phyloP scores from a whole-genome alignment of 768 basidiomycete genomes.

The Russula sp. region DNA sequence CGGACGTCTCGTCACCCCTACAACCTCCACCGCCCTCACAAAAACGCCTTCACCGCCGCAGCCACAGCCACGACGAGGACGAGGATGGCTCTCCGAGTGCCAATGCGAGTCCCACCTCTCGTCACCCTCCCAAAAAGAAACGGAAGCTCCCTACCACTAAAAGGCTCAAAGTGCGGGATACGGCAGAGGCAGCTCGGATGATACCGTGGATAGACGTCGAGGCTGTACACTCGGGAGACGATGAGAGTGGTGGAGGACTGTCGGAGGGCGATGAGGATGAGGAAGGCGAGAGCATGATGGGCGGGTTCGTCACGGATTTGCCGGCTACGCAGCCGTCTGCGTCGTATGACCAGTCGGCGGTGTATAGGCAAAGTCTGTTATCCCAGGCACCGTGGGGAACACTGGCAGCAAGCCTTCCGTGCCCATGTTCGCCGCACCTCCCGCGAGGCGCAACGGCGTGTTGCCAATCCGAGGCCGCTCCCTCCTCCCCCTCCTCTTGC shows the following conservation, averaged over 20 bases:
- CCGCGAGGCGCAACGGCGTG: slow-evolving; percentile 45
- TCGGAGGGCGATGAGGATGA: slow-evolving; percentile 43
- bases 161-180: slow-evolving; percentile 35
- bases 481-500: no score
- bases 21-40: slow-evolving; percentile 39
- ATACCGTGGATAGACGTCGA: slow-evolving; percentile 61
- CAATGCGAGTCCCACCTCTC: slow-evolving; percentile 6
- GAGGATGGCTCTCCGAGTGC: background rate
- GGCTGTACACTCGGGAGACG: slow-evolving; percentile 79
- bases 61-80: background rate
- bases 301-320: slow-evolving; percentile 58
- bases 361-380: slow-evolving; percentile 69
- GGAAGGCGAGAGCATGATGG: slow-evolving; percentile 68
- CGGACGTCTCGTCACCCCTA: slow-evolving; percentile 37
- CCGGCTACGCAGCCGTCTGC: slow-evolving; percentile 65
- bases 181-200: slow-evolving; percentile 39
- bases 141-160: slow-evolving; percentile 26
- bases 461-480: background rate
- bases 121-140: slow-evolving; percentile 26
- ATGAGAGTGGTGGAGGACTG: slow-evolving; percentile 62
- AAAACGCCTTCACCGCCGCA: slow-evolving; percentile 33
- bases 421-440: slow-evolving; percentile 56
- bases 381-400: slow-evolving; percentile 52
- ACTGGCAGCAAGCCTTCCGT: slow-evolving; percentile 32
- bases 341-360: slow-evolving; percentile 69